These are phyloP conservation scores for Vanrija pseudolonga DNA, from an alignment of 1,284 basidiomycete genomes.

Conservation along the genomic window DNA sequence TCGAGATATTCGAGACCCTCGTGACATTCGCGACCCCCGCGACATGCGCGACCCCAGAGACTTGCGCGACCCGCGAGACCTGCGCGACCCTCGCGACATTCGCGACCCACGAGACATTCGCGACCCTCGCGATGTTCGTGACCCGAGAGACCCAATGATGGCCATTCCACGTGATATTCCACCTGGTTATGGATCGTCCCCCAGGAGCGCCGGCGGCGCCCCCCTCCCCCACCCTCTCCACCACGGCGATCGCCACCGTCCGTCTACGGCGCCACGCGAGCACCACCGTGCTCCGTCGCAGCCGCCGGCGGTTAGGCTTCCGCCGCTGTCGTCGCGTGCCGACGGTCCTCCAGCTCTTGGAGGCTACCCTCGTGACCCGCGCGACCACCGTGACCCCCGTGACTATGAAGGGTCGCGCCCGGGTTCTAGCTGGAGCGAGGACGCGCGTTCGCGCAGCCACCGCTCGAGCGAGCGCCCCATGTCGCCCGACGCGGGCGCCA, in stretches of 20 bases:
- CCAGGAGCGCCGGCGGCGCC: conserved; percentile 5
- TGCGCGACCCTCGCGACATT: neutral
- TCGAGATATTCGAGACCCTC: neutral
- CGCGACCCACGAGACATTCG: conserved; percentile 2
- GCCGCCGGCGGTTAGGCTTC: conserved; percentile 1
- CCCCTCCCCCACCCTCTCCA: neutral
- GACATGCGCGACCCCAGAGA: neutral
- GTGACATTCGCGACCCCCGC: neutral
- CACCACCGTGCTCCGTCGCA: neutral
- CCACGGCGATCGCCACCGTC: conserved; percentile 5
- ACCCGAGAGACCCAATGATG: no score
- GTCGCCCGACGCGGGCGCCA: conserved; percentile 5
- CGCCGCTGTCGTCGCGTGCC: conserved; percentile 11
- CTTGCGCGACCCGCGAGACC: neutral
- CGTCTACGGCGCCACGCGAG: conserved; percentile 4
- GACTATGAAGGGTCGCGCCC: conserved; percentile 7
- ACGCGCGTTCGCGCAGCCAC: conserved; percentile 5
- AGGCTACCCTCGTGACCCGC: conserved; percentile 7
- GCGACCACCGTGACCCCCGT: neutral
- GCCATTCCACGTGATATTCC: no score
- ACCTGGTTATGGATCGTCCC: no score
- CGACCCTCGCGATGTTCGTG: neutral
- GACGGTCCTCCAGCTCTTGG: conserved; percentile 15
- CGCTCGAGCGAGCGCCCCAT: conserved; percentile 5
- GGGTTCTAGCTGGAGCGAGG: conserved; percentile 13